Evolutionary conservation across 2,329 filamentous ascomycete species (phyloP).

Genomic region (Aspergillus pseudoglaucus): DNA sequence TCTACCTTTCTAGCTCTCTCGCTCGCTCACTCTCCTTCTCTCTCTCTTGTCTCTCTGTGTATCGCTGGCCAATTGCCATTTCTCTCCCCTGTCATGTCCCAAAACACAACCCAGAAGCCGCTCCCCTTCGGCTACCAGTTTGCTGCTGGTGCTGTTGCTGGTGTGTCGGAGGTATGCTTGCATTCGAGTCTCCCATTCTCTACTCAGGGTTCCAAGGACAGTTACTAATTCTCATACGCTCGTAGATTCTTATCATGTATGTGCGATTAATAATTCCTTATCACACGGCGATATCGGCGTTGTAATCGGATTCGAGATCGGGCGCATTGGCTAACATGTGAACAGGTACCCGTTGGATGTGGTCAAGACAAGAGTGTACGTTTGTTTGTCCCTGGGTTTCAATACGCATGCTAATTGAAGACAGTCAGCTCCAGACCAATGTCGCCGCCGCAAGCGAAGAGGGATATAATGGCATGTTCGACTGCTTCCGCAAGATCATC

Average conservation of each 20-base stretch:
- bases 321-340: neutral
- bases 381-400: conserved; percentile 10
- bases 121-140: conserved; percentile 94
- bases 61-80: neutral
- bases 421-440: conserved; percentile 72
- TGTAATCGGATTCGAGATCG: neutral
- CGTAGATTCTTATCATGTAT: conserved; percentile 83
- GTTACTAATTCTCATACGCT: neutral
- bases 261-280: conserved; percentile 20
- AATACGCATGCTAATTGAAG: neutral
- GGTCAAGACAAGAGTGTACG: conserved; percentile 94
- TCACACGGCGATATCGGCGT: neutral
- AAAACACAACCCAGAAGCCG: conserved; percentile 58
- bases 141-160: conserved; percentile 89
- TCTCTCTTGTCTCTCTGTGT: conserved; percentile 3
- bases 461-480: conserved; percentile 91
- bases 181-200: conserved; percentile 11
- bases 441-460: conserved; percentile 65
- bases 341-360: conserved; percentile 95
- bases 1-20: conserved; percentile 3
- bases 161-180: conserved; percentile 81
- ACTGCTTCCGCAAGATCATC: conserved; percentile 97
- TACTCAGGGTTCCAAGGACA: neutral
- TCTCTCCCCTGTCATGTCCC: conserved; percentile 49
- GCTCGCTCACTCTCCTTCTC: conserved; percentile 2